Evolutionary conservation across 129 eudicot species (phyloP).

Genomic region (Ambrosia artemisiifolia): DNA sequence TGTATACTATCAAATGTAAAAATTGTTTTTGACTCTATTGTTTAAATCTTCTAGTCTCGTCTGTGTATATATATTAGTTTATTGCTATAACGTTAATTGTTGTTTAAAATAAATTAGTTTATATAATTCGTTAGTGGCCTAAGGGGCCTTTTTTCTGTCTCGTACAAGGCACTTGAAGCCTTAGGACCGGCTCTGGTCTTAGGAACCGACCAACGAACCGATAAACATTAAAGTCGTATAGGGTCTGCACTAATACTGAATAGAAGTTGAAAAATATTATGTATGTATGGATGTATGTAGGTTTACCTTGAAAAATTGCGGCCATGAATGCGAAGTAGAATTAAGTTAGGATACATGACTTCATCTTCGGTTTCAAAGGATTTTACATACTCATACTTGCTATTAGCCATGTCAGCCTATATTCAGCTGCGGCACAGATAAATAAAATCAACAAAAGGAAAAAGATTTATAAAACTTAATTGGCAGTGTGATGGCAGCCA

Average conservation of each 20-base stretch:
- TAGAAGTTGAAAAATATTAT: background rate
- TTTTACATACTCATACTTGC: constrained; percentile 93
- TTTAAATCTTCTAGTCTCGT: no score
- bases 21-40: no score
- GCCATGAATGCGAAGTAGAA: constrained; percentile 55
- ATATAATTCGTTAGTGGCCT: no score
- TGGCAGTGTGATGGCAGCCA: background rate
- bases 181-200: no score
- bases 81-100: no score
- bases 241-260: background rate
- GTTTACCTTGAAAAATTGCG: constrained; percentile 55
- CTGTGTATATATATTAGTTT: no score
- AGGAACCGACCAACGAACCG: background rate
- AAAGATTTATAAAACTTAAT: background rate
- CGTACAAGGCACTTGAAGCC: no score
- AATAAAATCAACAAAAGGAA: background rate
- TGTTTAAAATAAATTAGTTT: no score
- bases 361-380: constrained; percentile 60
- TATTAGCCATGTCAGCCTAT: constrained; percentile 63
- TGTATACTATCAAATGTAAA: no score
- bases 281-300: background rate
- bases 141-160: no score
- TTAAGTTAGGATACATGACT: constrained; percentile 56
- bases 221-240: background rate
- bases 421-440: constrained; percentile 2